phyloP scores from a whole-genome alignment of 2,329 filamentous ascomycete genomes.

The Apiospora saccharicola region DNA sequence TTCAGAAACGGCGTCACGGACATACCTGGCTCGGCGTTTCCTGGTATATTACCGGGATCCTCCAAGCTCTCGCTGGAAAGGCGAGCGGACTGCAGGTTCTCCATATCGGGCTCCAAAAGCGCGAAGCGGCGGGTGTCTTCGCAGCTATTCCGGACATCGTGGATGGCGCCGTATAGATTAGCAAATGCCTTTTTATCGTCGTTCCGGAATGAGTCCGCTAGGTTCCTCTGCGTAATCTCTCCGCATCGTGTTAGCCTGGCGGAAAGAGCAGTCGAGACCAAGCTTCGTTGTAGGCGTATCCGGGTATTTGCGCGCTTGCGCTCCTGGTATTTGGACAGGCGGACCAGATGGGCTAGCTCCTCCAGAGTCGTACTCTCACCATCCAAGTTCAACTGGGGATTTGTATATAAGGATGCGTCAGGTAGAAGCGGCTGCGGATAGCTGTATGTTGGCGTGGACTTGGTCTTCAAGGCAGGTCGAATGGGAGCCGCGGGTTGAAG shows the following conservation, averaged over 20 bases:
- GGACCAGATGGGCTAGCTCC: constrained; percentile 80
- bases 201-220: constrained; percentile 79
- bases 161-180: constrained; percentile 76
- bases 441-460: constrained; percentile 49
- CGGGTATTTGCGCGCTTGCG: constrained; percentile 78
- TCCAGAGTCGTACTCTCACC: constrained; percentile 74
- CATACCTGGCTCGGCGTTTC: constrained; percentile 41
- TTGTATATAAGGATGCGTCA: constrained; percentile 72
- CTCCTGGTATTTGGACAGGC: constrained; percentile 81
- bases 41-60: constrained; percentile 53
- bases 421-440: constrained; percentile 65
- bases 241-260: constrained; percentile 78
- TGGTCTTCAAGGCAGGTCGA: constrained; percentile 43
- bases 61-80: constrained; percentile 59
- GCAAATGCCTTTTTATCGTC: constrained; percentile 83
- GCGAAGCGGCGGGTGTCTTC: constrained; percentile 76
- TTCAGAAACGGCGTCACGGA: constrained; percentile 66
- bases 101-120: constrained; percentile 75
- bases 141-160: constrained; percentile 81
- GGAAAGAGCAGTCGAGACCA: constrained; percentile 78
- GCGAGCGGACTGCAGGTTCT: constrained; percentile 61
- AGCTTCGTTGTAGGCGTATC: constrained; percentile 74
- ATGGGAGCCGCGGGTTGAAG: constrained; percentile 42
- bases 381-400: constrained; percentile 65
- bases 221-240: constrained; percentile 75